These are phyloP conservation scores for Trichoderma citrinoviride DNA, from an alignment of 2,329 filamentous ascomycete genomes.

Conservation along the genomic window DNA sequence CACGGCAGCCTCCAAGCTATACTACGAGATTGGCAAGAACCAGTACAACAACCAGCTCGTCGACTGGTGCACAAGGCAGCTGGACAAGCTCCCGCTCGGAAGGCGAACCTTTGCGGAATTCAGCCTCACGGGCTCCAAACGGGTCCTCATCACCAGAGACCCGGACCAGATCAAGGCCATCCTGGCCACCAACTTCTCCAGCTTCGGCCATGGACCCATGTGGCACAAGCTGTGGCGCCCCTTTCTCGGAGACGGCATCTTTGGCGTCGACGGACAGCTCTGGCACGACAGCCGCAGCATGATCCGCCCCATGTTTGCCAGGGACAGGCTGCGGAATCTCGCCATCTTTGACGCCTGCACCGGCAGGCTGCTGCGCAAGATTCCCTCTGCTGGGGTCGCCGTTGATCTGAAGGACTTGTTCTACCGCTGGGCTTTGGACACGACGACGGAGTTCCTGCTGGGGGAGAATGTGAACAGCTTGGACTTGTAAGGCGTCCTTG, in stretches of 20 bases:
- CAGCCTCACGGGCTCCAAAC: constrained; percentile 25
- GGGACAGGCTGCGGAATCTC: constrained; percentile 48
- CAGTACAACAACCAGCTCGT: constrained; percentile 25
- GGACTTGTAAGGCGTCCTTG: constrained; percentile 34
- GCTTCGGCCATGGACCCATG: constrained; percentile 48
- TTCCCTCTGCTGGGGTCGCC: constrained; percentile 52
- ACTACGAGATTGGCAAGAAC: constrained; percentile 24
- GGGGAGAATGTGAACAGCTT: constrained; percentile 54
- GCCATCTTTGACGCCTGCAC: constrained; percentile 60
- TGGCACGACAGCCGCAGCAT: constrained; percentile 55
- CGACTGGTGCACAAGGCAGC: constrained; percentile 22
- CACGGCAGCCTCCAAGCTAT: constrained; percentile 24
- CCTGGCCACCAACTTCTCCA: constrained; percentile 54
- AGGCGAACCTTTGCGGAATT: constrained; percentile 25
- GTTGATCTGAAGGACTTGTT: constrained; percentile 63
- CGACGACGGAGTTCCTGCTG: constrained; percentile 66
- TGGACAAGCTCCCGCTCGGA: constrained; percentile 20
- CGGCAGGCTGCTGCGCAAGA: constrained; percentile 53
- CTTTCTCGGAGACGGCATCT: constrained; percentile 56
- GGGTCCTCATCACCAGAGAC: constrained; percentile 48
- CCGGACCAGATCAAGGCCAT: constrained; percentile 57
- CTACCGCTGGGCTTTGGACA: constrained; percentile 64
- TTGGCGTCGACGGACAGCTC: constrained; percentile 49
- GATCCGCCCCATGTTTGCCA: constrained; percentile 53
- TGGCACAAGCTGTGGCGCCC: constrained; percentile 45